A percentile compares a stretch with the other conserved stretches of the same genome.
Conservation (phyloP, 2,329 filamentous ascomycete genomes). For the Intubia oerlemansii region DNA sequence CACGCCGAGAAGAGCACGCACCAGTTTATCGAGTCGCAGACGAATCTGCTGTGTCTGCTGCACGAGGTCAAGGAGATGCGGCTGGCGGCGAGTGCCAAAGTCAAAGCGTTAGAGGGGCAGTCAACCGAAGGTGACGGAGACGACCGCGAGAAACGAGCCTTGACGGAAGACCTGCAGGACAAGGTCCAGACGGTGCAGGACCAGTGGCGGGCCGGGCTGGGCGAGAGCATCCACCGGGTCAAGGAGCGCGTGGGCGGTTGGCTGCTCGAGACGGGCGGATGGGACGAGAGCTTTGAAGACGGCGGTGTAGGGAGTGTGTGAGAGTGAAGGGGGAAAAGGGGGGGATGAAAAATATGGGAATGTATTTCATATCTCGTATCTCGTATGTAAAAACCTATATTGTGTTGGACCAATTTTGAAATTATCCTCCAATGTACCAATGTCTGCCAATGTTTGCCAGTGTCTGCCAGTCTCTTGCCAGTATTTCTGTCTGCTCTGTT, state of each 20-base stretch:
- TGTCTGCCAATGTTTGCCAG: too few relatives aligned
- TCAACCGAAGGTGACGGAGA: too few relatives aligned
- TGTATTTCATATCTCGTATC: too few relatives aligned
- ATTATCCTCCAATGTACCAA: too few relatives aligned
- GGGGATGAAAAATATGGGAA: too few relatives aligned
- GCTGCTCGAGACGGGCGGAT: conserved; percentile 60
- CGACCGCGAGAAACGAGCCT: conserved; percentile 42
- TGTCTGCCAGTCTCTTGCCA: too few relatives aligned
- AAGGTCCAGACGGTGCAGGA: conserved; percentile 80
- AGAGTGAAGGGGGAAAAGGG: too few relatives aligned
- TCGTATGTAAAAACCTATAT: too few relatives aligned
- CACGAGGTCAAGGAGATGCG: conserved; percentile 77
- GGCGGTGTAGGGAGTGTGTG: conserved; percentile 26
- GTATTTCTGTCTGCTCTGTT: not conserved
- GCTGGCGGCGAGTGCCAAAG: conserved; percentile 31
- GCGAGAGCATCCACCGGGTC: conserved; percentile 49
- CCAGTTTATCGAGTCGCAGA: conserved; percentile 92
- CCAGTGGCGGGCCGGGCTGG: conserved; percentile 78
- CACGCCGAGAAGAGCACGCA: conserved; percentile 87
- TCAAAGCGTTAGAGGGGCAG: too few relatives aligned
- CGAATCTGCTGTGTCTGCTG: conserved; percentile 69
- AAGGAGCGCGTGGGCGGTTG: conserved; percentile 55
- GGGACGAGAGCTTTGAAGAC: conserved; percentile 58
- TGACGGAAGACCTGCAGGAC: conserved; percentile 81
- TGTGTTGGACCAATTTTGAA: too few relatives aligned